Percentiles rank a stretch among this genome's conserved stretches.
phyloP scores from a whole-genome alignment of 768 basidiomycete species.

The Pleurotus platypus region DNA sequence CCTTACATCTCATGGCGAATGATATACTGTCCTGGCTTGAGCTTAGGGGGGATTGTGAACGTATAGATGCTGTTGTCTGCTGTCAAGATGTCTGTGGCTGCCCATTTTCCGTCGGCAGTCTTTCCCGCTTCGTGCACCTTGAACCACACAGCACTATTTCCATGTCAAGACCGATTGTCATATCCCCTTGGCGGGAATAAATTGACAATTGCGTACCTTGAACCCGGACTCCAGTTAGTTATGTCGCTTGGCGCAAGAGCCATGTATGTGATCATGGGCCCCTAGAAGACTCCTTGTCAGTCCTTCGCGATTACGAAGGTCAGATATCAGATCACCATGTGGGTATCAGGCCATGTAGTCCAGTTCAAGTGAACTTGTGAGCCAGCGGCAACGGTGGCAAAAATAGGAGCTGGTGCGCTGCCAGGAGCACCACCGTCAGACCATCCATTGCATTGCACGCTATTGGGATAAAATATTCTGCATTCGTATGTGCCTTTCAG shows the following conservation, averaged over 20 bases:
- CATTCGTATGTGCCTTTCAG: background rate
- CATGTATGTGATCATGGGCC: conserved; percentile 45
- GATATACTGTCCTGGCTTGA: conserved; percentile 45
- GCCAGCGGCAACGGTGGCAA: conserved; percentile 37
- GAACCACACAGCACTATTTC: conserved; percentile 44
- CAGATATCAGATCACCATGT: conserved; percentile 15
- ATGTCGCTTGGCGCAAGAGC: conserved; percentile 41
- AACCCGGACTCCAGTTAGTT: conserved; percentile 39
- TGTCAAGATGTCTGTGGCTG: conserved; percentile 34
- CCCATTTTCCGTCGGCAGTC: conserved; percentile 40
- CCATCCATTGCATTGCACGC: conserved; percentile 7
- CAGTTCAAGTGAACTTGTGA: conserved; percentile 36
- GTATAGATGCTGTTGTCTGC: conserved; percentile 38
- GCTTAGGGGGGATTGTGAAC: conserved; percentile 42
- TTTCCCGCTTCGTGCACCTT: conserved; percentile 47
- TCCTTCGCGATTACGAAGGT: background rate
- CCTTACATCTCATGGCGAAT: conserved; percentile 44
- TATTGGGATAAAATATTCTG: background rate
- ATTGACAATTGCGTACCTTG: conserved; percentile 22
- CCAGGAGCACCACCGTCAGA: conserved; percentile 16
- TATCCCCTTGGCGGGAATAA: background rate
- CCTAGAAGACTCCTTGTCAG: conserved; percentile 15
- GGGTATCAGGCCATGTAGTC: conserved; percentile 35
- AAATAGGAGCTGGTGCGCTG: conserved; percentile 34
- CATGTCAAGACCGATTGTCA: background rate